Evolutionary conservation across 2,329 filamentous ascomycete genomes (phyloP), one percentile per base, ranked within the genome.

Genomic region (Diaporthe amygdali): DNA sequence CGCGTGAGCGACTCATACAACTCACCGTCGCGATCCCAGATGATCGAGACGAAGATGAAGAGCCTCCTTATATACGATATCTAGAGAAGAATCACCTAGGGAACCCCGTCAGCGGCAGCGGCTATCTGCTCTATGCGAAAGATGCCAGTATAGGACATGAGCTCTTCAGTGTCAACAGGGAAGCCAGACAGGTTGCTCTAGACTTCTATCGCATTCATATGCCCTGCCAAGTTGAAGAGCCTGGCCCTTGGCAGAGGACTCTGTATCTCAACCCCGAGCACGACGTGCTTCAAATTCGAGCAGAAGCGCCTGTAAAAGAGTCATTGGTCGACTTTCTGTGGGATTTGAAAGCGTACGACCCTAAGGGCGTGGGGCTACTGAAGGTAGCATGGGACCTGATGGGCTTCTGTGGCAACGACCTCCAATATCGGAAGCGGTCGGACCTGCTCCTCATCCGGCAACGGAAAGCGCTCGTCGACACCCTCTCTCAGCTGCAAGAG

Each of bases 281-380:
- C 37, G 71, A 73, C 30, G 14, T 68, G 3, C 49, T 73, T 1
- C 64, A 71, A 3, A 46, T 73, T 15, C 6, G 7, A 12, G 71
- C 68, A 37, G 30, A 69, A 10, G 56, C 59, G 8, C 71, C 71
- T 10, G 56, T 71, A 15, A 51, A 34, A 14, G 47, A 67, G 14
- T 54, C 71, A 3, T 15, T 73, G n/a, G 27, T 73, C 64, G 71
- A 73, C 10, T 73, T 73, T 27, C 56, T 73, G 10, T 73, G 69
- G 69, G 71, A 73, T n/a, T 27, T 73, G 49, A 71, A 68, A 15
- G 71, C 71, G 1, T 71, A 73, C 22, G 71, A 73, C 30, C 71
- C 71, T 3, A 68, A 59, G 14, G 55, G 32, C 2, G 51, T 69
- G 17, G 71, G 71, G 3, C 30, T 73, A 14, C 55, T 66, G 27